Evolutionary conservation across 148 eudicot genomes (phyloP), one percentile per base, ranked within the genome.

Genomic region (Rhododendron ovatum): DNA sequence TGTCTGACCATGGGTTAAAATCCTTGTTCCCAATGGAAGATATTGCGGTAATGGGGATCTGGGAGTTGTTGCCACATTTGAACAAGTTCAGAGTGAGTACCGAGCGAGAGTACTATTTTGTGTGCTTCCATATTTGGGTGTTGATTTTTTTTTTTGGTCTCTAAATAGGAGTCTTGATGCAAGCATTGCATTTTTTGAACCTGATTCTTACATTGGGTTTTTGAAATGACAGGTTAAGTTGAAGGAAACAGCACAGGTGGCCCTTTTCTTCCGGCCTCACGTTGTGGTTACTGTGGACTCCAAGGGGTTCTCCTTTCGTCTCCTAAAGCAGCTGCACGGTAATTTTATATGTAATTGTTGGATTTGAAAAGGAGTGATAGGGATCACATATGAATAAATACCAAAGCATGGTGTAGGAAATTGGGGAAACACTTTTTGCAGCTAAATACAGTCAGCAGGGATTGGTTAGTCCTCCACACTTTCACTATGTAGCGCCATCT

Each of bases 401-500:
- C 41, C 85, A 84, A 89, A 86, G 71, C n/a, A 86, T 85, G 85
- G 85, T 85, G 89, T 87, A 86, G 90, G 90, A 93, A 84, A 71
- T 57, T 87, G 82, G 89, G 86, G 78, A 45, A 87, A 86, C 90
- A 82, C 84, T 69, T 92, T 91, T 92, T 94, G 93, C 98, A 97
- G 99, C 91, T 86, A 91, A 86, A 59, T 94, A 89, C 88, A 86
- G 57, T 74, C 86, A 82, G 85, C 92, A 91, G 86, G 90, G 91
- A 79, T 83, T 89, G 77, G 86, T 85, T 83, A 73, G 88, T 59
- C 98, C 99, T 69, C 87, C 82, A 84, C 99, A 93, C 86, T 97
- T 95, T 86, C 99, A 97, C 86, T 97, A 97, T 83, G 99, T 97
- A 71, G 98, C 98, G 84, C 99, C 99, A 83, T 97, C 99, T 39